phyloP scores from a whole-genome alignment of 2,329 filamentous ascomycete genomes.

The Arthrocladium fulminans region DNA sequence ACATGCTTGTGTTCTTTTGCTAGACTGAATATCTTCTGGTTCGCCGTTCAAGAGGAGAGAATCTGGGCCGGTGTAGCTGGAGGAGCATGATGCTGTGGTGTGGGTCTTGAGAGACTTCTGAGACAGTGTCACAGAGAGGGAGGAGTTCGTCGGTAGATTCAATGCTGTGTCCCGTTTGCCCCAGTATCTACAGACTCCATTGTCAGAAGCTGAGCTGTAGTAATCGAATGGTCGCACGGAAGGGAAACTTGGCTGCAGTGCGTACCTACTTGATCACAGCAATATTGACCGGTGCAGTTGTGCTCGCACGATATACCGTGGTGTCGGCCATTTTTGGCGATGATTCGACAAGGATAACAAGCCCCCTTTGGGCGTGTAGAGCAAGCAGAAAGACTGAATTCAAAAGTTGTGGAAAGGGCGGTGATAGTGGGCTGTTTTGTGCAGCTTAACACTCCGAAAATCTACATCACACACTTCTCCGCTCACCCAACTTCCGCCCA shows the following conservation, averaged over 20 bases:
- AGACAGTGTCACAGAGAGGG: constrained; percentile 90
- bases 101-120: constrained; percentile 90
- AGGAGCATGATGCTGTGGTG: constrained; percentile 86
- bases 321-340: constrained; percentile 17
- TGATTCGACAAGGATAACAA: not conserved
- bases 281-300: constrained; percentile 58
- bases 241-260: constrained; percentile 14
- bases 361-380: not conserved
- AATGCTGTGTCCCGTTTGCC: constrained; percentile 89
- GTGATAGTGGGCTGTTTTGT: constrained; percentile 4
- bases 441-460: not conserved
- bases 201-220: constrained; percentile 1
- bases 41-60: constrained; percentile 76
- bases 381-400: not conserved
- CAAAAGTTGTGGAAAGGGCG: not conserved
- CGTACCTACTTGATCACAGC: constrained; percentile 26
- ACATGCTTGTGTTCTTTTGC: constrained; percentile 87
- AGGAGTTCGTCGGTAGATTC: constrained; percentile 96
- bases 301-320: constrained; percentile 76
- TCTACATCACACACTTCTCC: too few relatives aligned
- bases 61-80: constrained; percentile 55
- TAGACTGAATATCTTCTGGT: constrained; percentile 67
- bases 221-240: not conserved
- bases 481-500: too few relatives aligned
- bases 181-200: constrained; percentile 60